These are phyloP conservation scores for Termitomyces sp. DNA, from an alignment of 768 basidiomycete genomes.

Conservation along the genomic window DNA sequence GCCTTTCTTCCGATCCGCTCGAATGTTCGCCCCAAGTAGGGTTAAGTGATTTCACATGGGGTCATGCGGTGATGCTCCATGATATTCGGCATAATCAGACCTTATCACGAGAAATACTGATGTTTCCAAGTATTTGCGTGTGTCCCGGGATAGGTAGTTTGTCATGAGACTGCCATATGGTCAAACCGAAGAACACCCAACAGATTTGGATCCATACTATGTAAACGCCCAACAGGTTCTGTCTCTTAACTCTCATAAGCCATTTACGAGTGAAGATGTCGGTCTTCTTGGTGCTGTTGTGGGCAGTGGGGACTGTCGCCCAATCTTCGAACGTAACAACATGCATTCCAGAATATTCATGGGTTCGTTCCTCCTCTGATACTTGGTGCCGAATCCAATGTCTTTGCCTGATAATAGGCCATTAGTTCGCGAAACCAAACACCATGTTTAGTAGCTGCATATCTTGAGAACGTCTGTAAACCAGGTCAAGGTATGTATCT, in stretches of 20 bases:
- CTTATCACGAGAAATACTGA: too few relatives aligned
- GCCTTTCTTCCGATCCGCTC: neutral
- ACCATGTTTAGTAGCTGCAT: constrained; percentile 48
- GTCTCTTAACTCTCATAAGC: neutral
- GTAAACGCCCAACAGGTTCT: neutral
- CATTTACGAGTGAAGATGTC: neutral
- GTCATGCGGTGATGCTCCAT: too few relatives aligned
- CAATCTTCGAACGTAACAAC: constrained; percentile 34
- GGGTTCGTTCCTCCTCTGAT: constrained; percentile 23
- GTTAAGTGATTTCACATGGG: too few relatives aligned
- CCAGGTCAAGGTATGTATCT: constrained; percentile 25
- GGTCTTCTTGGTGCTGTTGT: neutral
- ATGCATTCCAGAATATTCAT: constrained; percentile 31
- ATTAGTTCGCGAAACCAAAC: constrained; percentile 40
- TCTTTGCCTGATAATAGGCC: constrained; percentile 20
- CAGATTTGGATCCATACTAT: neutral
- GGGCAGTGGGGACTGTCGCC: constrained; percentile 8
- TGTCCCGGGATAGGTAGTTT: neutral
- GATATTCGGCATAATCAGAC: too few relatives aligned
- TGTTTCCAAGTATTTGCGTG: too few relatives aligned
- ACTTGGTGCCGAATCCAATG: neutral
- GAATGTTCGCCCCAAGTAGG: too few relatives aligned
- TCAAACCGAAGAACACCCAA: neutral
- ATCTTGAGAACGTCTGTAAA: constrained; percentile 40
- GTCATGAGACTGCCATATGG: neutral